phyloP scores from a whole-genome alignment of 495 filamentous ascomycete species.

The Zalerion maritima region DNA sequence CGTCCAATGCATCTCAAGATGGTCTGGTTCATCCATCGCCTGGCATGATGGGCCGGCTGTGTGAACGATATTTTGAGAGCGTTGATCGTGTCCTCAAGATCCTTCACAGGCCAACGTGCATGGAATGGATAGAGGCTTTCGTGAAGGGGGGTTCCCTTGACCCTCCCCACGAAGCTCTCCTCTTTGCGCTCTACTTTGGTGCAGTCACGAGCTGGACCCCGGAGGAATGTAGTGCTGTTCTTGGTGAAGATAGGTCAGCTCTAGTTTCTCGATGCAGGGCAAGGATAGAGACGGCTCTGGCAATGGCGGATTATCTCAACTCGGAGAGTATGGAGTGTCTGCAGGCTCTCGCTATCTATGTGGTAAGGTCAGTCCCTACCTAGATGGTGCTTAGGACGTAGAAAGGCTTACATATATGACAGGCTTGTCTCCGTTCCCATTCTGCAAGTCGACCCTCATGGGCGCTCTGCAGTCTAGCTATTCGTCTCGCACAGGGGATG shows the following conservation, averaged over 20 bases:
- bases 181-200: slow-evolving; percentile 50
- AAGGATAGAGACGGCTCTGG: slow-evolving; percentile 50
- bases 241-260: slow-evolving; percentile 28
- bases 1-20: slow-evolving; percentile 16
- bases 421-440: slow-evolving; percentile 30
- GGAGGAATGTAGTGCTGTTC: slow-evolving; percentile 22
- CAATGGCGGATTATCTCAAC: slow-evolving; percentile 51
- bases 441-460: slow-evolving; percentile 41
- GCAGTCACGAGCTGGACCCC: slow-evolving; percentile 38
- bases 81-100: slow-evolving; percentile 41
- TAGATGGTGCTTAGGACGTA: neutral
- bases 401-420: neutral
- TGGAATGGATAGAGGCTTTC: slow-evolving; percentile 18
- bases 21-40: slow-evolving; percentile 27
- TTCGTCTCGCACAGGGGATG: slow-evolving; percentile 56
- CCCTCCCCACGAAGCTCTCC: slow-evolving; percentile 34
- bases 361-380: slow-evolving; percentile 13
- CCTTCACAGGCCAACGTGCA: slow-evolving; percentile 35
- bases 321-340: slow-evolving; percentile 51
- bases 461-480: slow-evolving; percentile 43
- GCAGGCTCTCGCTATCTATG: slow-evolving; percentile 57
- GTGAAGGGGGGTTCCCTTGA: slow-evolving; percentile 25
- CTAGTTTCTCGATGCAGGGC: slow-evolving; percentile 45
- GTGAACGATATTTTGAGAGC: slow-evolving; percentile 39
- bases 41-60: slow-evolving; percentile 47